These are phyloP conservation scores for Selenicereus undatus DNA, from an alignment of 148 eudicot species.

Conservation along the genomic window DNA sequence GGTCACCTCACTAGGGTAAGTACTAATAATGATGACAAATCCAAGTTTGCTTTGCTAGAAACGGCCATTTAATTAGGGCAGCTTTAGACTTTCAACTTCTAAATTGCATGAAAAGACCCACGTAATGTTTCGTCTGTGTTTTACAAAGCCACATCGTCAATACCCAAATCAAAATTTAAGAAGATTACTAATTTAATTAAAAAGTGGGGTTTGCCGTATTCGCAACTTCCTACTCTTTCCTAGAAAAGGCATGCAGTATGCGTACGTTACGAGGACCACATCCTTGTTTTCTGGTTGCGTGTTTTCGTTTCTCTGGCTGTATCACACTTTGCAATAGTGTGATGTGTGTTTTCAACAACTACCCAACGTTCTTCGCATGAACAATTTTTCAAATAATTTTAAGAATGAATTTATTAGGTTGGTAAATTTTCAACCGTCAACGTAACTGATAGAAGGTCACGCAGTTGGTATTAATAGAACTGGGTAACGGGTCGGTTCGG, in stretches of 20 bases:
- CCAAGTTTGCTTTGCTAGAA: background rate
- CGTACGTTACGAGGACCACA: background rate
- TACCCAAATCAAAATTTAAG: background rate
- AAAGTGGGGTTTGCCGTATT: background rate
- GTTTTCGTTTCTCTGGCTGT: background rate
- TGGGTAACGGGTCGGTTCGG: no score
- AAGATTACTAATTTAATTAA: background rate
- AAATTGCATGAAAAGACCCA: background rate
- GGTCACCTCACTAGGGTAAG: background rate
- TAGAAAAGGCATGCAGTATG: background rate
- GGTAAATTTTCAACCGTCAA: no score
- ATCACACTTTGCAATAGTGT: background rate
- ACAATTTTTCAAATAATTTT: no score
- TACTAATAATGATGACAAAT: background rate
- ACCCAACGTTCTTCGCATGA: background rate
- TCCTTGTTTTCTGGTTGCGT: background rate
- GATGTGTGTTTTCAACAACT: slow-evolving; percentile 4
- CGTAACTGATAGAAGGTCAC: no score
- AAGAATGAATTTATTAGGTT: no score
- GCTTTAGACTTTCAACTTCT: background rate
- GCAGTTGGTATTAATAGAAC: no score
- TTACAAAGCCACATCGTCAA: background rate
- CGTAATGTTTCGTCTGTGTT: background rate
- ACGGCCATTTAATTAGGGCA: background rate
- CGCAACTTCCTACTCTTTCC: background rate